Percentiles rank a stretch among this genome's conserved stretches.
phyloP scores from a whole-genome alignment of 2,329 filamentous ascomycete species.

The Apiospora aurea region DNA sequence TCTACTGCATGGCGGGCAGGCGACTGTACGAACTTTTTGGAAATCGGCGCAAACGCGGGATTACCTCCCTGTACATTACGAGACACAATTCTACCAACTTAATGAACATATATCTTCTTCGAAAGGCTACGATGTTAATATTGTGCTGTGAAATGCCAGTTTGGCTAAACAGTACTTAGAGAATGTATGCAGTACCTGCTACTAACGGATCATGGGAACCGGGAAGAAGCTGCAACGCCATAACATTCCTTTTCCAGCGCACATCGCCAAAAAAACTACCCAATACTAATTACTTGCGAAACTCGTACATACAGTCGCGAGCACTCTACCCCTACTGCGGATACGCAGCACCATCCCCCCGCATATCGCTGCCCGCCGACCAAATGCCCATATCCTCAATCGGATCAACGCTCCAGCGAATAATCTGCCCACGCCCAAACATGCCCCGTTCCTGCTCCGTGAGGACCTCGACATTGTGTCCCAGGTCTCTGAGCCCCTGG shows the following conservation, averaged over 20 bases:
- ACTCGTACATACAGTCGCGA: slow-evolving; percentile 11
- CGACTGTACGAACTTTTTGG: not conserved
- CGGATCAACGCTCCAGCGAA: slow-evolving; percentile 75
- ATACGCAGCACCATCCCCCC: slow-evolving; percentile 80
- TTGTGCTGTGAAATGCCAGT: not conserved
- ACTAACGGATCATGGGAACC: not conserved
- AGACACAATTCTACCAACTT: slow-evolving; percentile 14
- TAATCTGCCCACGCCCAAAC: slow-evolving; percentile 90
- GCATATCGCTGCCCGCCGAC: slow-evolving; percentile 86
- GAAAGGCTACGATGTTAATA: not conserved
- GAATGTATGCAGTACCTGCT: not conserved
- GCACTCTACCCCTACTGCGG: slow-evolving; percentile 49
- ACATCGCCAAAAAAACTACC: not conserved
- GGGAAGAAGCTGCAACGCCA: not conserved
- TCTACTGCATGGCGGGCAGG: slow-evolving; percentile 8
- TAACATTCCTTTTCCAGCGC: not conserved
- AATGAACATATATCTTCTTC: not conserved
- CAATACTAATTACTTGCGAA: not conserved
- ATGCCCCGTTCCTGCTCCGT: slow-evolving; percentile 68
- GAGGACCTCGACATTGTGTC: slow-evolving; percentile 76
- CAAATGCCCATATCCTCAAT: slow-evolving; percentile 75
- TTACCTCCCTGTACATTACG: slow-evolving; percentile 30
- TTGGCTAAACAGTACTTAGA: not conserved
- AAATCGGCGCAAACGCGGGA: not conserved
- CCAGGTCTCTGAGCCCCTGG: slow-evolving; percentile 70